phyloP scores from a whole-genome alignment of 2,329 filamentous ascomycete species.

The Neurospora sp. region DNA sequence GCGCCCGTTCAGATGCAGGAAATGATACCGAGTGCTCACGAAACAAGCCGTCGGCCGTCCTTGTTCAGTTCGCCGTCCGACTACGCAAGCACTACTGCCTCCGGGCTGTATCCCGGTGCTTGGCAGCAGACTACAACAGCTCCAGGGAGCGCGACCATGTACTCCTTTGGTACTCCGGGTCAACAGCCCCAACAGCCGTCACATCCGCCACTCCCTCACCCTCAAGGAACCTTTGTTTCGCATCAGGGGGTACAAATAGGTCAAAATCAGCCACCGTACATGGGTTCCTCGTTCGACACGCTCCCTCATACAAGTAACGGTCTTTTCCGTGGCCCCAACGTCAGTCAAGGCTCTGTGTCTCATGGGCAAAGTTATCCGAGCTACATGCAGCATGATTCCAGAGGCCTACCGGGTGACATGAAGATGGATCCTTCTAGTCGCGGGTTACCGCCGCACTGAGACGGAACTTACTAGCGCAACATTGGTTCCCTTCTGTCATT shows the following conservation, averaged over 20 bases:
- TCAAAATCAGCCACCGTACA: conserved; percentile 3
- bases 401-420: conserved; percentile 3
- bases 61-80: conserved; percentile 34
- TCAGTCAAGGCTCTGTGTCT: conserved; percentile 2
- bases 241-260: background rate
- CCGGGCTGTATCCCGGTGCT: conserved; percentile 13
- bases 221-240: conserved; percentile 3
- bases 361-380: conserved; percentile 3
- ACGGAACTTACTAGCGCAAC: background rate
- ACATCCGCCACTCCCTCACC: conserved; percentile 5
- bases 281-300: conserved; percentile 3
- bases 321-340: conserved; percentile 3
- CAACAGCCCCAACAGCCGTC: conserved; percentile 22
- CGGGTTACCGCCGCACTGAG: conserved; percentile 5
- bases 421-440: conserved; percentile 6
- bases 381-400: conserved; percentile 6
- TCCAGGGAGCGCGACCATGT: conserved; percentile 32
- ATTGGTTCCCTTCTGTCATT: background rate
- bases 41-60: conserved; percentile 33
- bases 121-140: conserved; percentile 37
- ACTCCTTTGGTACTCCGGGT: conserved; percentile 29
- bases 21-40: conserved; percentile 35
- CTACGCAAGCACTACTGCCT: conserved; percentile 31
- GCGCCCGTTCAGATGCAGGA: conserved; percentile 32
- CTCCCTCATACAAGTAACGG: conserved; percentile 3